Evolutionary conservation across 1,139 yeast genomes (phyloP).

Genomic region (Geotrichum macrosporum): DNA sequence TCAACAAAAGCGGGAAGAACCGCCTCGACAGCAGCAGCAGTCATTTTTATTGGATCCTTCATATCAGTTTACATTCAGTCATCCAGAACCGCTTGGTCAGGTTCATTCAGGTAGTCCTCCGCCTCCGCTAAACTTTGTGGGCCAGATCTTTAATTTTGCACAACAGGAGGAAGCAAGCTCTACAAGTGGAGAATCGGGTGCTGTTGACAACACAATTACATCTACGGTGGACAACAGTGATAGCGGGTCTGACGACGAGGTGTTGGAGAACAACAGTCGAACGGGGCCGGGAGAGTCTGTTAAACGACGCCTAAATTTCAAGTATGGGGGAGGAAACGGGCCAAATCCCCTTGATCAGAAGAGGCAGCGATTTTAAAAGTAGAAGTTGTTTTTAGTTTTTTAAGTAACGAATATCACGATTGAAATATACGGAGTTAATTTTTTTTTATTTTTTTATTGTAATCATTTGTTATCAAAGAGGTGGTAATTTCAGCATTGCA

Average conservation of each 20-base stretch:
- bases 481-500: no score
- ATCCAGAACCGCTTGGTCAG: no score
- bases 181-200: not conserved
- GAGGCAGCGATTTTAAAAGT: not conserved
- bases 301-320: not conserved
- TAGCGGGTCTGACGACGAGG: slow-evolving; percentile 4
- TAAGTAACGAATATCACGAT: no score
- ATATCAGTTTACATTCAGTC: not conserved
- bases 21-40: not conserved
- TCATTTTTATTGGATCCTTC: not conserved
- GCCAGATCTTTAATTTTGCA: not conserved
- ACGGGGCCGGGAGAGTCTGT: not conserved
- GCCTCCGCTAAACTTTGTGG: not conserved
- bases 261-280: not conserved
- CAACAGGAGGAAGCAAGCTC: not conserved
- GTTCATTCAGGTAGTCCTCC: not conserved
- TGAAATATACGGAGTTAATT: no score
- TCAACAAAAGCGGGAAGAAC: not conserved
- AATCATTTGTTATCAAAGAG: no score
- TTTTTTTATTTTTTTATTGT: no score
- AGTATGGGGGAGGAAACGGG: not conserved
- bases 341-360: not conserved
- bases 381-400: not conserved
- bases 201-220: not conserved
- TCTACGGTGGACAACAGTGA: not conserved